Percentiles rank a stretch among this genome's conserved stretches.
Evolutionary conservation across 1,284 basidiomycete species (phyloP).

Genomic region (Leccinum olivaceoglutinosum): DNA sequence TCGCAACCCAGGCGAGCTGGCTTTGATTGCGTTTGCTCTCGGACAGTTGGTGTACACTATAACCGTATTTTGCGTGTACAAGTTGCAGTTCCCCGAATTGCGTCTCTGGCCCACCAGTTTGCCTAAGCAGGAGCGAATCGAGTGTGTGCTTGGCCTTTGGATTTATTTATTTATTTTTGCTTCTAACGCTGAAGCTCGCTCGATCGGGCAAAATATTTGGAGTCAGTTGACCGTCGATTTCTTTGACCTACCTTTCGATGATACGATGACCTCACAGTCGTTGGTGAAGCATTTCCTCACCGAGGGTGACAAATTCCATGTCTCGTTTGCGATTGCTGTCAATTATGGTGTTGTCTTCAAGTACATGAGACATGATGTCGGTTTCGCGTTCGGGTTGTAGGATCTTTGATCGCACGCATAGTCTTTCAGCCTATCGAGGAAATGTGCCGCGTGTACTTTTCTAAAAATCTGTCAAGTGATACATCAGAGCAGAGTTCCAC

Average conservation of each 20-base stretch:
- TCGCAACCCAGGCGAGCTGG: constrained; percentile 35
- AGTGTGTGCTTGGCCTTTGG: constrained; percentile 16
- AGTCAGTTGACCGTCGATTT: constrained; percentile 12
- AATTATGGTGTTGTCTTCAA: constrained; percentile 72
- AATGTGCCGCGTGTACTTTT: constrained; percentile 83
- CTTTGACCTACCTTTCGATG: constrained; percentile 60
- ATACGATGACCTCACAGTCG: constrained; percentile 81
- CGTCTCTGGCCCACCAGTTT: constrained; percentile 24
- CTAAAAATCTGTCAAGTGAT: constrained; percentile 47
- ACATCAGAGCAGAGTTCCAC: constrained; percentile 3
- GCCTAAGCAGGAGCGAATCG: constrained; percentile 5
- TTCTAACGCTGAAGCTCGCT: not conserved
- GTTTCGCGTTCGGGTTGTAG: constrained; percentile 36
- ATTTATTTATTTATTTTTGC: not conserved
- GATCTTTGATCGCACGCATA: constrained; percentile 86
- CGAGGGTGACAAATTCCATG: constrained; percentile 89
- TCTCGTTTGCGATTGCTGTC: constrained; percentile 83
- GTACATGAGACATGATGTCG: constrained; percentile 6
- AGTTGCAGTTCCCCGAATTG: constrained; percentile 24
- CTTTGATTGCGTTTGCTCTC: constrained; percentile 76
- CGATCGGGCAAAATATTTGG: constrained; percentile 14
- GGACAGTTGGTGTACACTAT: constrained; percentile 75
- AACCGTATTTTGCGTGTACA: constrained; percentile 35
- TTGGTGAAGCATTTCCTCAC: constrained; percentile 92
- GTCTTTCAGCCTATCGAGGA: constrained; percentile 93